Percentiles rank a stretch among this genome's conserved stretches.
Conservation (phyloP, 305 asterid genomes). For the Rubia balearica region DNA sequence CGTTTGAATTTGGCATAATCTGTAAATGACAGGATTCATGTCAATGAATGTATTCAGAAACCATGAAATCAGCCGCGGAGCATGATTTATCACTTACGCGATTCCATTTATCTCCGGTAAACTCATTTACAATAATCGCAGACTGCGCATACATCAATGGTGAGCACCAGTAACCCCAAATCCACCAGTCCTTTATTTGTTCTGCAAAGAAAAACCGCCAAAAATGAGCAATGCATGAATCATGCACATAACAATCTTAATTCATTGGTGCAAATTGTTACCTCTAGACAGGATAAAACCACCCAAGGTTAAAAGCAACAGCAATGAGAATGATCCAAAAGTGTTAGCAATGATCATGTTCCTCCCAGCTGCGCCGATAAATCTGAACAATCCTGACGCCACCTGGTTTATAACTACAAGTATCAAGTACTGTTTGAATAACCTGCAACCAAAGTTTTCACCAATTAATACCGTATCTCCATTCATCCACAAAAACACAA, state of each 20-base stretch:
- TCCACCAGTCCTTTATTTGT: conserved; percentile 49
- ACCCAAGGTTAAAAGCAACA: conserved; percentile 55
- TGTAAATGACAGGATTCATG: conserved; percentile 19
- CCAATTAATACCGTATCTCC: neutral
- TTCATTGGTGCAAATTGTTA: conserved; percentile 13
- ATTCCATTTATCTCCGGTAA: conserved; percentile 29
- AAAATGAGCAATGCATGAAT: neutral
- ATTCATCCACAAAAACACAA: neutral
- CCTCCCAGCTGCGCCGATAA: conserved; percentile 51
- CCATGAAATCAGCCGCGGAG: neutral
- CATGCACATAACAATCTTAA: neutral
- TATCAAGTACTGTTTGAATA: conserved; percentile 54
- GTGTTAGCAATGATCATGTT: conserved; percentile 62
- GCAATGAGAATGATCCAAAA: conserved; percentile 48
- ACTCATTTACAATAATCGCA: conserved; percentile 47
- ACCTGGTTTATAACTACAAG: conserved; percentile 40
- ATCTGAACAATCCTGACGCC: conserved; percentile 56
- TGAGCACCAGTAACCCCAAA: conserved; percentile 68
- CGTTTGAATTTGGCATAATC: conserved; percentile 57
- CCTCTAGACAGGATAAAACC: conserved; percentile 73
- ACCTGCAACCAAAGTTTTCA: conserved; percentile 26
- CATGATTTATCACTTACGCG: conserved; percentile 19
- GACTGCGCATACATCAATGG: conserved; percentile 67
- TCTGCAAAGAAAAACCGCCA: conserved; percentile 18
- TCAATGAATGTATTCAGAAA: neutral